Conservation (phyloP, 345 rosid species). For the Iberis pinnata region DNA sequence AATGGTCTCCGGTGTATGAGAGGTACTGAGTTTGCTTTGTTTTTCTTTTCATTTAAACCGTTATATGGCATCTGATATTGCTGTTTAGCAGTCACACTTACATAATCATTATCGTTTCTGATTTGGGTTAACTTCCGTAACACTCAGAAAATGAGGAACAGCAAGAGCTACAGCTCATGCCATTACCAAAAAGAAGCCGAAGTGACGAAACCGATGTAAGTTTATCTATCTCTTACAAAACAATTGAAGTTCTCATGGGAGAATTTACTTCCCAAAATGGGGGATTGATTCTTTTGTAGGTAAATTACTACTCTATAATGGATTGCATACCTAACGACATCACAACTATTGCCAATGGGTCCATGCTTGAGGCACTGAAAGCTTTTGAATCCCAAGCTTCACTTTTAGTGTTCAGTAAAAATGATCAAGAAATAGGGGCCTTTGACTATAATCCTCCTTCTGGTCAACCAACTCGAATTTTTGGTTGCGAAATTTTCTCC, state of each 20-base stretch:
- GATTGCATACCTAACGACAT: slow-evolving; percentile 23
- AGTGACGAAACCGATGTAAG: slow-evolving; percentile 16
- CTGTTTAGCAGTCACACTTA: slow-evolving; percentile 1
- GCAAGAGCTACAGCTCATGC: slow-evolving; percentile 13
- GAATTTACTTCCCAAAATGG: neutral
- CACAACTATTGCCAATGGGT: slow-evolving; percentile 14
- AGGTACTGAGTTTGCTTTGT: slow-evolving; percentile 16
- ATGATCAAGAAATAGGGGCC: slow-evolving; percentile 15
- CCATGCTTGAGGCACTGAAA: slow-evolving; percentile 19
- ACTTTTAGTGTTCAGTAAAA: slow-evolving; percentile 14
- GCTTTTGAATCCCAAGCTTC: slow-evolving; percentile 29
- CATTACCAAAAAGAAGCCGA: slow-evolving; percentile 24
- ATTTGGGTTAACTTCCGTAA: neutral
- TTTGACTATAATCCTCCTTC: slow-evolving; percentile 25
- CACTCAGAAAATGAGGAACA: slow-evolving; percentile 12
- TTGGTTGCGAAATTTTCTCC: slow-evolving; percentile 21
- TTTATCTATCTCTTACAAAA: too few species aligned
- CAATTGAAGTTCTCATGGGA: neutral
- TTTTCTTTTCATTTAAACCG: neutral
- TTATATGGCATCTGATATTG: slow-evolving; percentile 1
- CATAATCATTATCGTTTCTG: neutral
- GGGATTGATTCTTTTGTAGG: slow-evolving; percentile 29
- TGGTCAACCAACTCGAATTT: slow-evolving; percentile 10
- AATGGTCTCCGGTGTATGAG: neutral
- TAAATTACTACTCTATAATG: slow-evolving; percentile 15